phyloP scores from a whole-genome alignment of 2,329 filamentous ascomycete species.

The Aureobasidium sp. region DNA sequence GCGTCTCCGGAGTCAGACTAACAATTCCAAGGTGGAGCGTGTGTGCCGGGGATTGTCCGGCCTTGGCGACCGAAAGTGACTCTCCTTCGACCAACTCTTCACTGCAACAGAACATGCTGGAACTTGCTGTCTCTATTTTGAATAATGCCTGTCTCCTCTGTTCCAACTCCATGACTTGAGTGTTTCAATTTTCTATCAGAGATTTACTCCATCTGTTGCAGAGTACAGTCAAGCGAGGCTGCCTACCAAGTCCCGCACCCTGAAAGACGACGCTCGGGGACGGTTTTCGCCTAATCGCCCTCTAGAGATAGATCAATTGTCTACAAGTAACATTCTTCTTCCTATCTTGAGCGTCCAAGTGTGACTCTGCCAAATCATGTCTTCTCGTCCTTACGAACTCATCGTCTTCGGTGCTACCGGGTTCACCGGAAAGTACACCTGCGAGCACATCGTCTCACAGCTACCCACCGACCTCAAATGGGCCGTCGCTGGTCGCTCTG shows the following conservation, averaged over 20 bases:
- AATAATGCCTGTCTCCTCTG: not conserved
- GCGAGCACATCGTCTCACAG: conserved; percentile 62
- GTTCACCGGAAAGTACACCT: conserved; percentile 72
- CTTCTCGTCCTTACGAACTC: conserved; percentile 49
- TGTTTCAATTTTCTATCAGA: not conserved
- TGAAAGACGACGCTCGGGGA: not conserved
- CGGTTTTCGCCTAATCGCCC: not conserved
- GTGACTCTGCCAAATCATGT: not conserved
- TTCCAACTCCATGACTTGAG: not conserved
- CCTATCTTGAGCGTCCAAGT: not conserved
- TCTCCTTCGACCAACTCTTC: not conserved
- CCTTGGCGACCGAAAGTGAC: not conserved
- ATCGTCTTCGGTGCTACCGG: conserved; percentile 63
- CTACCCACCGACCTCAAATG: conserved; percentile 73
- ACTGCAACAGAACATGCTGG: not conserved
- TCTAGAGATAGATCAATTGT: not conserved
- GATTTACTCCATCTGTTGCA: not conserved
- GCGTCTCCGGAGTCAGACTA: not conserved
- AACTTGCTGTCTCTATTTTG: not conserved
- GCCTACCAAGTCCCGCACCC: not conserved
- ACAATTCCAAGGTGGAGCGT: not conserved
- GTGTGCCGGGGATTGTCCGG: not conserved
- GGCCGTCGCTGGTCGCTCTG: conserved; percentile 80
- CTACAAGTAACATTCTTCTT: not conserved
- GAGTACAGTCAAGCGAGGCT: not conserved